phyloP scores from a whole-genome alignment of 805 yeast species.

The Huiozyma sinensis region DNA sequence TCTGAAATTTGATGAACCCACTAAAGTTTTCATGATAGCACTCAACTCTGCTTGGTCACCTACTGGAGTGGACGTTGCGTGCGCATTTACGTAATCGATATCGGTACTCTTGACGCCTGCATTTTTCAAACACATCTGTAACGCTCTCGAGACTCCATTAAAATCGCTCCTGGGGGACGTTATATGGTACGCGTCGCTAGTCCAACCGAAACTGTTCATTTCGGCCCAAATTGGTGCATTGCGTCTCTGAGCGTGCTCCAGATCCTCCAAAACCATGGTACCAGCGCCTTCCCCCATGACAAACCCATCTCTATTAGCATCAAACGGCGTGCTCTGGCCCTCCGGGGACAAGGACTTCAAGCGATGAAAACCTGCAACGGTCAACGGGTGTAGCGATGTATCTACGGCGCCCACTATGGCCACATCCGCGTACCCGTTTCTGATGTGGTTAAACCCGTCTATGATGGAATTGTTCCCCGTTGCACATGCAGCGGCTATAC shows the following conservation, averaged over 20 bases:
- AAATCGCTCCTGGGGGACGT: constrained; percentile 85
- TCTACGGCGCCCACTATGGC: constrained; percentile 96
- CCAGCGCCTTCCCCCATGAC: constrained; percentile 94
- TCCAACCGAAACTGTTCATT: constrained; percentile 75
- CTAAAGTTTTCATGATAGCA: constrained; percentile 43
- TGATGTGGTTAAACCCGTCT: constrained; percentile 76
- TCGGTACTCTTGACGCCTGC: constrained; percentile 38
- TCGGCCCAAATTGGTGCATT: constrained; percentile 70
- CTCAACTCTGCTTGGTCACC: constrained; percentile 84
- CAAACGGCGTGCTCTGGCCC: constrained; percentile 81
- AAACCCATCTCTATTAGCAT: constrained; percentile 66
- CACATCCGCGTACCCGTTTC: constrained; percentile 69
- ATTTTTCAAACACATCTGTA: constrained; percentile 58
- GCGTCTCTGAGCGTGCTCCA: constrained; percentile 62
- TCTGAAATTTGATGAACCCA: constrained; percentile 3
- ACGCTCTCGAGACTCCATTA: constrained; percentile 73
- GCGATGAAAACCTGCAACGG: constrained; percentile 84
- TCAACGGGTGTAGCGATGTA: constrained; percentile 72
- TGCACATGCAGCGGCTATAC: constrained; percentile 93
- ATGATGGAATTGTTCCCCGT: constrained; percentile 92
- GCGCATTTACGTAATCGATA: constrained; percentile 83
- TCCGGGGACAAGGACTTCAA: constrained; percentile 65
- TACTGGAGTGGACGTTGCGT: constrained; percentile 84
- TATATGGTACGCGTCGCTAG: constrained; percentile 87
- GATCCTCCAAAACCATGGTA: constrained; percentile 60